Percentiles rank a stretch among this genome's conserved stretches.
Evolutionary conservation across 139 green algal species (phyloP).

Genomic region (Deuterostichococcus epilithicus): DNA sequence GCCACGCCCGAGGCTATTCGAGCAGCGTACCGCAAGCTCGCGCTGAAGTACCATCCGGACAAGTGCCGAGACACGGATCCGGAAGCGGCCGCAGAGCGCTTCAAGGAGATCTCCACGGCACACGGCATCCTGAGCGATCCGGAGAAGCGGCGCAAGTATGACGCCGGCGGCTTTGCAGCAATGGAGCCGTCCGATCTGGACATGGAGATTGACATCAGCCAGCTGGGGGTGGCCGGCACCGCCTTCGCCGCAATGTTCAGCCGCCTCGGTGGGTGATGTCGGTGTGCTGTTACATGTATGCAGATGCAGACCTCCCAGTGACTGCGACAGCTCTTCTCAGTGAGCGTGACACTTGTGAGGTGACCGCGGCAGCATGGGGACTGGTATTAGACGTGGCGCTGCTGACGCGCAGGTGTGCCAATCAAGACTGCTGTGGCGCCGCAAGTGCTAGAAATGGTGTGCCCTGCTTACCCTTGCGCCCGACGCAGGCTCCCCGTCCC

Average conservation of each 20-base stretch:
- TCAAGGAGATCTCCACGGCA: constrained; percentile 50
- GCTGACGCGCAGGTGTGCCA: constrained; percentile 13
- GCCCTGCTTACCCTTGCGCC: no score
- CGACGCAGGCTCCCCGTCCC: no score
- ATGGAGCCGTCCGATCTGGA: constrained; percentile 21
- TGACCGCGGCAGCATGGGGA: no score
- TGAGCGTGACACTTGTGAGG: no score
- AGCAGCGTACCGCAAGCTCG: constrained; percentile 34
- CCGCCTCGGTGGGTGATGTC: constrained; percentile 7
- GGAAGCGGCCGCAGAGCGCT: constrained; percentile 43
- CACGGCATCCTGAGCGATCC: constrained; percentile 47
- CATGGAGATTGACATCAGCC: constrained; percentile 19
- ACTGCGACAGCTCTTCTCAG: neutral
- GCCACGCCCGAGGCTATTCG: constrained; percentile 60
- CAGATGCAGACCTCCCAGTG: neutral
- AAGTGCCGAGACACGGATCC: constrained; percentile 31
- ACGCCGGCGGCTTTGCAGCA: constrained; percentile 17
- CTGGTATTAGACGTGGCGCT: no score
- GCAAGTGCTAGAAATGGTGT: constrained; percentile 11
- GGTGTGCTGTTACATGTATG: neutral
- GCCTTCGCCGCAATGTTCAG: constrained; percentile 26
- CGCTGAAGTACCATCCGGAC: constrained; percentile 38
- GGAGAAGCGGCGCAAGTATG: constrained; percentile 38
- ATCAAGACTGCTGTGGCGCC: constrained; percentile 24
- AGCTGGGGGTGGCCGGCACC: constrained; percentile 19